These are phyloP conservation scores for Hsuehochloa calcarea DNA, from an alignment of 176 grass and related monocot species.

Conservation along the genomic window DNA sequence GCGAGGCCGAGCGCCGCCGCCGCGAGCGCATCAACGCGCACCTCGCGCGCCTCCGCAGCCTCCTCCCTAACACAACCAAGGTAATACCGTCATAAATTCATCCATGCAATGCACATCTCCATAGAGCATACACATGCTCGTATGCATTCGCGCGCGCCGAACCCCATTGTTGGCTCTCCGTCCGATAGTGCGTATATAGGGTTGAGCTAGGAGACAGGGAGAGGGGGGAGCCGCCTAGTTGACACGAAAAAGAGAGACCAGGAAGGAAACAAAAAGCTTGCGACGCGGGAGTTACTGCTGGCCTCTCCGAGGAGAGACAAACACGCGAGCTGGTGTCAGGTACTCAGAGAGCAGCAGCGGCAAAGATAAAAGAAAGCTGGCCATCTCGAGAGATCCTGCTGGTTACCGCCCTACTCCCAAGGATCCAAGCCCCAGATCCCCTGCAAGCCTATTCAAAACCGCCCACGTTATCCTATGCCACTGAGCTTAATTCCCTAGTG, in stretches of 20 bases:
- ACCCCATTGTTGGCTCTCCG: conserved; percentile 26
- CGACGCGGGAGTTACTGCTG: conserved; percentile 42
- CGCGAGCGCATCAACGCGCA: conserved; percentile 98
- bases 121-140: neutral
- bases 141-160: conserved; percentile 24
- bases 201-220: conserved; percentile 32
- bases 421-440: conserved; percentile 14
- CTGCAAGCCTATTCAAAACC: neutral
- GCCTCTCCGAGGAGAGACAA: conserved; percentile 65
- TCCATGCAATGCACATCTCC: neutral
- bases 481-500: conserved; percentile 7
- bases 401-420: conserved; percentile 18
- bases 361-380: conserved; percentile 26
- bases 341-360: conserved; percentile 22
- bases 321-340: conserved; percentile 56
- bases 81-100: conserved; percentile 25
- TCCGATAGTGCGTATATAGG: conserved; percentile 21
- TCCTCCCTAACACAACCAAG: conserved; percentile 97
- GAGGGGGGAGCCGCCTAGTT: conserved; percentile 60
- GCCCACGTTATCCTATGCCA: conserved; percentile 22
- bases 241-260: conserved; percentile 76
- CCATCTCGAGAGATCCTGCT: conserved; percentile 50
- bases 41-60: conserved; percentile 81
- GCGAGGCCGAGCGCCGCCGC: conserved; percentile 94
- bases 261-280: conserved; percentile 66